Conservation (phyloP, 768 basidiomycete species). For the Royoungia palumana region DNA sequence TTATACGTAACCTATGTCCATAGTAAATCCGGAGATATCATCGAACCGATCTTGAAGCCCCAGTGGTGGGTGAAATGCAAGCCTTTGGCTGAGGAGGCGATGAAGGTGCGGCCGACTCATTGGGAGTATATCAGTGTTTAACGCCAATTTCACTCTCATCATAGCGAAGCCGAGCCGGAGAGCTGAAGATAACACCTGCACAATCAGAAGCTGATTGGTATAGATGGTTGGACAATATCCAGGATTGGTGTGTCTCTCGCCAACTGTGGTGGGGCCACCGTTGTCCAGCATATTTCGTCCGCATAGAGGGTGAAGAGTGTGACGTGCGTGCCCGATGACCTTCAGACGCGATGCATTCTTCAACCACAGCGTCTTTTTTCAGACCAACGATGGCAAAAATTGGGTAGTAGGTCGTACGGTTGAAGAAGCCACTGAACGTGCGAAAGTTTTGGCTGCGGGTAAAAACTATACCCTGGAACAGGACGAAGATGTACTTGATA, state of each 20-base stretch:
- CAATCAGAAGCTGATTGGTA: conserved; percentile 93
- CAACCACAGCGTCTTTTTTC: neutral
- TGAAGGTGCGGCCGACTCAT: conserved; percentile 54
- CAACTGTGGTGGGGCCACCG: conserved; percentile 99
- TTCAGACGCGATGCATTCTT: neutral
- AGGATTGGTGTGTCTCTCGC: conserved; percentile 99
- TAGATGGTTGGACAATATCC: conserved; percentile 90
- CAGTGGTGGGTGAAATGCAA: conserved; percentile 99
- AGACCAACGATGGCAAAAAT: conserved; percentile 67
- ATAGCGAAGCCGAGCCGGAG: conserved; percentile 86
- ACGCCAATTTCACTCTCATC: neutral
- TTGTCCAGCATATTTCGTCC: conserved; percentile 90
- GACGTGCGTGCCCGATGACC: conserved; percentile 46
- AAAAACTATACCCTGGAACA: conserved; percentile 75
- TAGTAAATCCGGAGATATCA: conserved; percentile 95
- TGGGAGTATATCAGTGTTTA: neutral
- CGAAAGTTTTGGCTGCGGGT: conserved; percentile 64
- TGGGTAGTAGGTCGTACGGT: conserved; percentile 89
- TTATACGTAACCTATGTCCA: conserved; percentile 2
- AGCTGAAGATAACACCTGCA: conserved; percentile 79
- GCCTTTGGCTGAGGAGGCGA: conserved; percentile 84
- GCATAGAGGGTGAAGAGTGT: conserved; percentile 69
- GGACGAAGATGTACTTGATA: conserved; percentile 97
- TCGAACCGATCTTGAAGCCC: conserved; percentile 92
- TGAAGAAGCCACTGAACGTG: conserved; percentile 76